A percentile compares a stretch with the other conserved stretches of the same genome.
Evolutionary conservation across 2,329 filamentous ascomycete species (phyloP).

Genomic region (Penicillium expansum): DNA sequence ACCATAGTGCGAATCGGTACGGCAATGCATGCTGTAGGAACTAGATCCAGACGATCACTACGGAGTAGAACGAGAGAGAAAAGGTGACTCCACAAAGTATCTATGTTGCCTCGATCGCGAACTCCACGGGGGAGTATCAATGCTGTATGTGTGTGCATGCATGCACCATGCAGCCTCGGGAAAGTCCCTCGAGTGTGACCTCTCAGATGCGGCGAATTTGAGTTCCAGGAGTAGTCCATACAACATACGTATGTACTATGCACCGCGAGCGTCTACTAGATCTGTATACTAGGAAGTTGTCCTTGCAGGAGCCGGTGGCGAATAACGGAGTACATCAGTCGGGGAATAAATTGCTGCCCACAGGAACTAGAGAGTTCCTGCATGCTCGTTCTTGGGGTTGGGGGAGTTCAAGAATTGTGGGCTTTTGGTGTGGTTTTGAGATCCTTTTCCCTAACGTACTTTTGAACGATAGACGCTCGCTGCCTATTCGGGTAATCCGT

Average conservation of each 20-base stretch:
- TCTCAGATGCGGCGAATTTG: slow-evolving; percentile 29
- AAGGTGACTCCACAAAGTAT: not conserved
- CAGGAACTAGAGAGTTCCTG: not conserved
- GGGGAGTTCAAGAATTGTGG: not conserved
- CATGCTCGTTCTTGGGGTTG: not conserved
- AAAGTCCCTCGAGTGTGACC: slow-evolving; percentile 13
- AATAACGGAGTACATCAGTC: slow-evolving; percentile 10
- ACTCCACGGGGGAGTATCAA: slow-evolving; percentile 15
- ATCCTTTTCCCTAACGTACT: not conserved
- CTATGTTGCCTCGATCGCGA: slow-evolving; percentile 11
- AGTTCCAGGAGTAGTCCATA: slow-evolving; percentile 19
- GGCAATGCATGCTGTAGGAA: slow-evolving; percentile 1
- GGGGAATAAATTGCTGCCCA: slow-evolving; percentile 16
- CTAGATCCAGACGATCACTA: not conserved
- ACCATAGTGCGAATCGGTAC: not conserved
- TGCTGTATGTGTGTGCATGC: slow-evolving; percentile 2
- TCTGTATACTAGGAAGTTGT: slow-evolving; percentile 14
- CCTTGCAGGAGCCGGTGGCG: slow-evolving; percentile 21
- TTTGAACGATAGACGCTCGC: not conserved
- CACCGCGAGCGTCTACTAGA: slow-evolving; percentile 14
- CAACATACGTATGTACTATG: slow-evolving; percentile 1
- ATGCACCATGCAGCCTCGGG: slow-evolving; percentile 8
- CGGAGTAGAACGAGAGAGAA: not conserved
- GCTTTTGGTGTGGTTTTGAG: not conserved
- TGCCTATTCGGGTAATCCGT: not conserved